A percentile compares a stretch with the other conserved stretches of the same genome.
These are phyloP conservation scores for Sporothrix brasiliensis DNA, from an alignment of 2,329 filamentous ascomycete genomes.

Conservation along the genomic window DNA sequence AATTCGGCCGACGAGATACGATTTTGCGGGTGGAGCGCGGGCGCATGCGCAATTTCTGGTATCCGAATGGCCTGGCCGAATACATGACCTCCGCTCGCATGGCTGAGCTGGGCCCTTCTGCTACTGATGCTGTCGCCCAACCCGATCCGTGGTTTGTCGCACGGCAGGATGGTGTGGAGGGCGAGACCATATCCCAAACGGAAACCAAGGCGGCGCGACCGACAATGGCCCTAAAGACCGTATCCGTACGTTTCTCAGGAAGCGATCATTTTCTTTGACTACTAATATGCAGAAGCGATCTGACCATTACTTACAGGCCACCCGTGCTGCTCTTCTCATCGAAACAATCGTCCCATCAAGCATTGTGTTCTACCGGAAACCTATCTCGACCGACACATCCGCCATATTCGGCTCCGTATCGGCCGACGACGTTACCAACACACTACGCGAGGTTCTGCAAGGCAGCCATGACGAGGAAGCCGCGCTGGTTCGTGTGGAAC, in stretches of 20 bases:
- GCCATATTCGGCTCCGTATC: constrained; percentile 51
- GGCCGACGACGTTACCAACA: constrained; percentile 43
- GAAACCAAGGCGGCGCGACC: neutral
- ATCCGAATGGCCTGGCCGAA: constrained; percentile 42
- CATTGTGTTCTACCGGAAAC: constrained; percentile 47
- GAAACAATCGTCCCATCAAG: constrained; percentile 43
- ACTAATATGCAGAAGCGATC: neutral
- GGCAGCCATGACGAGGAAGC: constrained; percentile 41
- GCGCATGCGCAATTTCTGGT: constrained; percentile 47
- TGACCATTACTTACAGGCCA: constrained; percentile 40
- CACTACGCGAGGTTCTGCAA: constrained; percentile 44
- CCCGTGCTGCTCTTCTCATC: constrained; percentile 45
- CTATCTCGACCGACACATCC: constrained; percentile 38
- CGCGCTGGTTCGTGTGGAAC: constrained; percentile 44
- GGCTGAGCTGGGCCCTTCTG: constrained; percentile 40
- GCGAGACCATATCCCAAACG: neutral
- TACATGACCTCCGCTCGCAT: constrained; percentile 44
- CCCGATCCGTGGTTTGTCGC: constrained; percentile 40
- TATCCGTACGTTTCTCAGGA: constrained; percentile 32
- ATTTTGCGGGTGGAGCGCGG: constrained; percentile 44
- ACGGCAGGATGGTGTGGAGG: constrained; percentile 4
- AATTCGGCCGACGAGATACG: constrained; percentile 46
- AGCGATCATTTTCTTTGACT: neutral
- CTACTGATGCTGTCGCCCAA: constrained; percentile 40
- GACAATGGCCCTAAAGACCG: constrained; percentile 3